Evolutionary conservation across 441 rosid genomes (phyloP).

Genomic region (Melastoma candidum): DNA sequence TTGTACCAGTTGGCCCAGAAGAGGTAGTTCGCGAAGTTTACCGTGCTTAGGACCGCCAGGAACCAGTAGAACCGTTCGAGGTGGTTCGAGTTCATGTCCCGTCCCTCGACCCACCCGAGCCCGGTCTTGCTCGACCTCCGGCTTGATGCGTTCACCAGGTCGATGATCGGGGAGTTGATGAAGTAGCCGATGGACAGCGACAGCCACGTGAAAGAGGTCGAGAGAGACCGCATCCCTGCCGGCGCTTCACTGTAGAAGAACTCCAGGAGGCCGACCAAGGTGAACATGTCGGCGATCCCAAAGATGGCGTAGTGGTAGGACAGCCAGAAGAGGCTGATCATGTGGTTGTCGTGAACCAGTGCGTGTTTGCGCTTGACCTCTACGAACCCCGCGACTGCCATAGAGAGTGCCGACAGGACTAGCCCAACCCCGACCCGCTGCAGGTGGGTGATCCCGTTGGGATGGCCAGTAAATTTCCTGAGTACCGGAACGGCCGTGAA

Average conservation of each 20-base stretch:
- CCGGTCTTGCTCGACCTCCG: slow-evolving; percentile 1
- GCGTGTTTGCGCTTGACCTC: slow-evolving; percentile 22
- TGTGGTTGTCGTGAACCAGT: slow-evolving; percentile 11
- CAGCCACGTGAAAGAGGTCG: slow-evolving; percentile 22
- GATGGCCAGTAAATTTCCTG: slow-evolving; percentile 20
- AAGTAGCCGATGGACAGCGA: slow-evolving; percentile 21
- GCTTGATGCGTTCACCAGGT: slow-evolving; percentile 11
- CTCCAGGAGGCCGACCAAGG: slow-evolving; percentile 22
- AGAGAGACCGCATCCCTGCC: slow-evolving; percentile 21
- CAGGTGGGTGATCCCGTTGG: slow-evolving; percentile 20
- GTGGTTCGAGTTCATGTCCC: slow-evolving; percentile 18
- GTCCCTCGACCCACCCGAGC: slow-evolving; percentile 21
- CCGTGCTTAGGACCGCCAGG: slow-evolving; percentile 18
- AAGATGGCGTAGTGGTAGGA: slow-evolving; percentile 21
- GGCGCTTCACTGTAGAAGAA: slow-evolving; percentile 24
- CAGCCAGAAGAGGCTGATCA: slow-evolving; percentile 25
- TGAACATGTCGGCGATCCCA: slow-evolving; percentile 26
- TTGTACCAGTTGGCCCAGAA: slow-evolving; percentile 24
- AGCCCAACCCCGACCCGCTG: slow-evolving; percentile 24
- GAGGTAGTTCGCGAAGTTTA: slow-evolving; percentile 19
- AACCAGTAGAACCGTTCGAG: slow-evolving; percentile 22
- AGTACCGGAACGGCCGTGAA: slow-evolving; percentile 18
- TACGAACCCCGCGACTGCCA: slow-evolving; percentile 19
- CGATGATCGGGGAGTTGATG: slow-evolving; percentile 18
- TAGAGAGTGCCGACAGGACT: slow-evolving; percentile 21